Evolutionary conservation across 306 rosid genomes (phyloP).

Genomic region (Sechiopsis laciniata): DNA sequence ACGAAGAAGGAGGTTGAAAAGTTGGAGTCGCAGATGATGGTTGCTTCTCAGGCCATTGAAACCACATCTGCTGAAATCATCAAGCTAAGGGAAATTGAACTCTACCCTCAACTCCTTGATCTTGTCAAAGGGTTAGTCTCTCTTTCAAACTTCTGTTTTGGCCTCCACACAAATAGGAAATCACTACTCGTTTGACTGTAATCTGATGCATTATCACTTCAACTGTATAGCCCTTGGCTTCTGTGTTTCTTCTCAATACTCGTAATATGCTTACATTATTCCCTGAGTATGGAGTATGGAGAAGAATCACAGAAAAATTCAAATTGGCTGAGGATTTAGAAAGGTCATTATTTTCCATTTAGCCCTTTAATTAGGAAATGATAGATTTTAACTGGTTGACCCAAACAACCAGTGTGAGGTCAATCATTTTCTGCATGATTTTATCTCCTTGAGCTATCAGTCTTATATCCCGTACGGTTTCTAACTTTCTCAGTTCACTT

Average conservation of each 20-base stretch:
- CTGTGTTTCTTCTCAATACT: too few relatives aligned
- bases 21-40: constrained; percentile 87
- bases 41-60: constrained; percentile 83
- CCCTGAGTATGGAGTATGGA: too few relatives aligned
- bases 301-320: too few relatives aligned
- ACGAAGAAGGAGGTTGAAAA: constrained; percentile 83
- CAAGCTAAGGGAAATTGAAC: constrained; percentile 74
- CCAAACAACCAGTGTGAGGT: neutral
- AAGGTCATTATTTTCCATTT: too few relatives aligned
- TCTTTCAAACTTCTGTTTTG: constrained; percentile 13
- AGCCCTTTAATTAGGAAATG: too few relatives aligned
- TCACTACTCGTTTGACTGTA: neutral
- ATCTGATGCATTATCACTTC: neutral
- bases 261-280: too few relatives aligned
- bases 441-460: neutral
- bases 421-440: constrained; percentile 5
- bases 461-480: neutral
- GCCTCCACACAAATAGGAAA: neutral
- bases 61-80: constrained; percentile 75
- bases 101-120: constrained; percentile 78
- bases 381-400: constrained; percentile 7
- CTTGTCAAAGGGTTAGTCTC: constrained; percentile 85
- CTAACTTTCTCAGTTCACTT: neutral
- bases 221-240: too few relatives aligned
- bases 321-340: too few relatives aligned